Base-by-base conservation (phyloP, 208 protist species). In the Leishmania guyanensis region DNA sequence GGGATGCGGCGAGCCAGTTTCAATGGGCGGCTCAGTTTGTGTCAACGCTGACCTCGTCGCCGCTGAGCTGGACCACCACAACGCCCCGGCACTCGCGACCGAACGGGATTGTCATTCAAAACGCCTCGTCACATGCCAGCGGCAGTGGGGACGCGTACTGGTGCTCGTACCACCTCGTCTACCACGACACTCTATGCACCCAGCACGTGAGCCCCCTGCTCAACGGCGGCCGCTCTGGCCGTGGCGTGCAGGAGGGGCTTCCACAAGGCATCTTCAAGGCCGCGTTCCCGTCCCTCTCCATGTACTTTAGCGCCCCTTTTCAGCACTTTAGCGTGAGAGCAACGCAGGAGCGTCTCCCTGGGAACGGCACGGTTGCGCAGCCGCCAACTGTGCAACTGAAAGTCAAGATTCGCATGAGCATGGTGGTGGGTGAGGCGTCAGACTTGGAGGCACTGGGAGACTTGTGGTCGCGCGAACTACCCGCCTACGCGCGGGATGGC, bases 11-110 rank as follows among this genome's bases (percentile, higher is more conserved):
- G 48, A 79, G 78, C n/a, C 86, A 92, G 73, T 92, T 89, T 78
- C 90, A 95, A 82, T 96, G 93, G 92, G 84, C 89, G 14, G 88
- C 91, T 51, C 90, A 96, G 86, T 94, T 96, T 76, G 86, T 95
- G 51, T 96, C 93, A 17, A 91, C 91, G 51, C 82, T 96, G n/a
- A 89, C 92, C 33, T 94, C 93, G 50, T 94, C 93, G 16, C 89
- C 93, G 62, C 84, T 96, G 54, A 93, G 88, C 83, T 96, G 90
- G 90, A 92, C 87, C 0, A 74, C n/a, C 0, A 84, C 88, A 5
- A 92, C 93, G 72, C 89, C 93, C 54, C 88, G 89, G 22, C 90
- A 95, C 78, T 88, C 90, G 20, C 90, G 91, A 5, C 93, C 93
- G 10, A 83, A 80, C 65, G 93, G 93, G 39, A 51, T 89, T 26